phyloP scores from a whole-genome alignment of 768 basidiomycete genomes.

The Calocybe gangraenosa region DNA sequence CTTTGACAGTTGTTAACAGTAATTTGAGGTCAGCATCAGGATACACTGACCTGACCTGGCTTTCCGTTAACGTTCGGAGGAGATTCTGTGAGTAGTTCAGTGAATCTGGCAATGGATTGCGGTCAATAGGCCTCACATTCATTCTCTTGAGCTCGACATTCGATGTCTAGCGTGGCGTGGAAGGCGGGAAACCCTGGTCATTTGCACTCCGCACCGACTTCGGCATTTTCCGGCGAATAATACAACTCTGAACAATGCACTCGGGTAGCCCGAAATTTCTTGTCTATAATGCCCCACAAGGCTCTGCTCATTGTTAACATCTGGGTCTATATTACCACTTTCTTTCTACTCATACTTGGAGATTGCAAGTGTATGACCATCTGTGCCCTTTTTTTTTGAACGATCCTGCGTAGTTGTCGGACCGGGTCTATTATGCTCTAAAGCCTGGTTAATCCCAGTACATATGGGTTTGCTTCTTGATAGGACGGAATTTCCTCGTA shows the following conservation, averaged over 20 bases:
- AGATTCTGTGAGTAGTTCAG: constrained; percentile 60
- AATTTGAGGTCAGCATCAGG: constrained; percentile 74
- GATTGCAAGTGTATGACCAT: no score
- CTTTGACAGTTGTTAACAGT: constrained; percentile 81
- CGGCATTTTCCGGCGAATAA: constrained; percentile 12
- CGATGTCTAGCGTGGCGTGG: constrained; percentile 15
- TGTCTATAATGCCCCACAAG: no score
- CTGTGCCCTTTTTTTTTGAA: no score
- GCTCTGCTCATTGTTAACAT: no score
- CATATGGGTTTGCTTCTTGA: background rate
- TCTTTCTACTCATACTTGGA: no score
- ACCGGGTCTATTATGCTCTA: no score
- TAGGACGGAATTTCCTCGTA: constrained; percentile 1
- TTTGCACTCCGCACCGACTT: constrained; percentile 14
- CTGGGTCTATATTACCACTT: no score
- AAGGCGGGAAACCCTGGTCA: constrained; percentile 4
- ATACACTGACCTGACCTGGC: constrained; percentile 57
- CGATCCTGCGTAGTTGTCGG: no score
- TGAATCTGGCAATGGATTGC: constrained; percentile 21
- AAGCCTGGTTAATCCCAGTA: no score
- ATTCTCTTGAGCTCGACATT: constrained; percentile 31
- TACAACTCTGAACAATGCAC: no score
- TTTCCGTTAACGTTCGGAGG: constrained; percentile 79
- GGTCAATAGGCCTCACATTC: constrained; percentile 33
- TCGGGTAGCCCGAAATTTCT: no score